These are phyloP conservation scores for Corinectria fuckeliana DNA, from an alignment of 2,329 filamentous ascomycete genomes.

Conservation along the genomic window DNA sequence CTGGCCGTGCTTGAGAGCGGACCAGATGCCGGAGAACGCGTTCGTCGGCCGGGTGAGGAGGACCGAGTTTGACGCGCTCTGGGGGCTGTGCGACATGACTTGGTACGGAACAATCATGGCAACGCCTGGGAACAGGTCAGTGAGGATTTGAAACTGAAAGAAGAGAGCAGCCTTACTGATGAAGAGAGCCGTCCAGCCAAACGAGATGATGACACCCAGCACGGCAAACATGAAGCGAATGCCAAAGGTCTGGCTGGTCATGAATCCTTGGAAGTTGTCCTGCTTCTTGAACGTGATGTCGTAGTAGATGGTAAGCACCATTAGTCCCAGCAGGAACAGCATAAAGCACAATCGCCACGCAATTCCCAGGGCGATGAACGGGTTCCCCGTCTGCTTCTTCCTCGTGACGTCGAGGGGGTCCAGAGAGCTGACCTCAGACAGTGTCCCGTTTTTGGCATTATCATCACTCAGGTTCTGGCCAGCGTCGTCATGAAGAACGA, in stretches of 20 bases:
- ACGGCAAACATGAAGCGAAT: slow-evolving; percentile 52
- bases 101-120: slow-evolving; percentile 54
- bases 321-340: slow-evolving; percentile 43
- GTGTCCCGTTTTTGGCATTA: background rate
- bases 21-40: slow-evolving; percentile 51
- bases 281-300: slow-evolving; percentile 38
- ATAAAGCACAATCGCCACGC: slow-evolving; percentile 46
- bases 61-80: slow-evolving; percentile 47
- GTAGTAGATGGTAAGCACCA: slow-evolving; percentile 51
- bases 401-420: slow-evolving; percentile 7
- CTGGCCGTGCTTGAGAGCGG: slow-evolving; percentile 34
- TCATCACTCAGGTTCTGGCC: slow-evolving; percentile 20
- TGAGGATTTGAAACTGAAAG: fast-evolving
- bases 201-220: slow-evolving; percentile 50
- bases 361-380: slow-evolving; percentile 46
- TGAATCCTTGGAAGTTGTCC: slow-evolving; percentile 44
- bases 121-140: slow-evolving; percentile 44
- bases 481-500: slow-evolving; percentile 33
- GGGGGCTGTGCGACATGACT: slow-evolving; percentile 44
- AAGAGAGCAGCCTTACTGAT: slow-evolving; percentile 27
- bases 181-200: slow-evolving; percentile 52
- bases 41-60: slow-evolving; percentile 52
- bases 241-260: slow-evolving; percentile 51
- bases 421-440: slow-evolving; percentile 30
- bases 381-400: slow-evolving; percentile 27